A percentile compares a stretch with the other conserved stretches of the same genome.
phyloP scores from a whole-genome alignment of 139 green algal genomes.

The Picochlorum sp. region DNA sequence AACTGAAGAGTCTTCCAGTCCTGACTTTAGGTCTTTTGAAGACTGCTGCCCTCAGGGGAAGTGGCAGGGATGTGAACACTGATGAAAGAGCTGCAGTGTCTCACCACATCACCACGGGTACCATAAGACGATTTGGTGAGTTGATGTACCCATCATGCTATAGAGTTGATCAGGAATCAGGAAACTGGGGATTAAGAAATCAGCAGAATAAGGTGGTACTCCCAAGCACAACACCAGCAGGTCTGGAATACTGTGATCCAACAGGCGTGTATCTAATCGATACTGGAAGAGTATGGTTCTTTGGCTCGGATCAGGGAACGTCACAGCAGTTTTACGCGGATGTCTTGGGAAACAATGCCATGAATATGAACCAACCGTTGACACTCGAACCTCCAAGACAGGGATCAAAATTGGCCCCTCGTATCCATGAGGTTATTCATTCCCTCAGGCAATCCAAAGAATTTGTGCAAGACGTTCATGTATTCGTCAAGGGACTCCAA shows the following conservation, averaged over 20 bases:
- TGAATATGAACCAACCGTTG: conserved; percentile 6
- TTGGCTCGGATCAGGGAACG: conserved; percentile 71
- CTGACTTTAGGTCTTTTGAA: conserved; percentile 72
- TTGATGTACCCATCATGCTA: conserved; percentile 64
- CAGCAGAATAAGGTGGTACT: conserved; percentile 55
- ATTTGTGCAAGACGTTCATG: conserved; percentile 43
- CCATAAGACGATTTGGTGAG: conserved; percentile 47
- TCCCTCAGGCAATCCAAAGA: conserved; percentile 37
- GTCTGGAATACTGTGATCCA: conserved; percentile 46
- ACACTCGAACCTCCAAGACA: conserved; percentile 48
- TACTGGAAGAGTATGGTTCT: conserved; percentile 73
- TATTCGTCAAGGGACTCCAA: conserved; percentile 54
- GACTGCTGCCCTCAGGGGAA: conserved; percentile 62
- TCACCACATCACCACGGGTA: conserved; percentile 60
- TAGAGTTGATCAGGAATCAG: conserved; percentile 40
- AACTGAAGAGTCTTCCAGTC: conserved; percentile 66
- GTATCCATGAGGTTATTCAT: conserved; percentile 50
- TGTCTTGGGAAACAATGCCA: conserved; percentile 32
- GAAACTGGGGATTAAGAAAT: conserved; percentile 12
- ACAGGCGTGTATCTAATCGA: conserved; percentile 83
- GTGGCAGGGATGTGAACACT: conserved; percentile 59
- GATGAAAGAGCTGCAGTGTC: conserved; percentile 73
- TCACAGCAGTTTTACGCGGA: conserved; percentile 20
- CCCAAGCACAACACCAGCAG: conserved; percentile 56
- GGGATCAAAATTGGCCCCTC: conserved; percentile 36